phyloP scores from a whole-genome alignment of 768 basidiomycete genomes.

The Clavulina sp. region DNA sequence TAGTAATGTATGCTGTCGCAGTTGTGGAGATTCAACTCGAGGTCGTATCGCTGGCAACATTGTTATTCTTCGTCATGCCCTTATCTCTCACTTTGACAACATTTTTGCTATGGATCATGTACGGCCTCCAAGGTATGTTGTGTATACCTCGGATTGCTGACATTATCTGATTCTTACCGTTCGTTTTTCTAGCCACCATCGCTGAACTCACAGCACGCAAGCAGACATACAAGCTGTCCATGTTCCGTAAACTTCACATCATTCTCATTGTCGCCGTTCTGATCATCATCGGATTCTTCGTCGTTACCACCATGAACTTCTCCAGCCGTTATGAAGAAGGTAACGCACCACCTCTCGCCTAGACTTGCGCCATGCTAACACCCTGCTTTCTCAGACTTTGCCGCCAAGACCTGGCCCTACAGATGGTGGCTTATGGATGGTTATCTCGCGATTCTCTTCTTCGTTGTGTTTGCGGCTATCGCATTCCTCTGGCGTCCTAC shows the following conservation, averaged over 20 bases:
- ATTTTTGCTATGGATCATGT: conserved; percentile 92
- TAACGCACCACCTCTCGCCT: conserved; percentile 17
- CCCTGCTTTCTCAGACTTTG: conserved; percentile 44
- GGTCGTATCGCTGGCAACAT: conserved; percentile 66
- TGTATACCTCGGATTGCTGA: conserved; percentile 3
- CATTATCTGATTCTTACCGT: background rate
- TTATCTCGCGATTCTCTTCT: conserved; percentile 78
- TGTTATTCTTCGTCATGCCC: conserved; percentile 84
- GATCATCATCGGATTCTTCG: conserved; percentile 76
- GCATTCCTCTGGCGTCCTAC: conserved; percentile 89
- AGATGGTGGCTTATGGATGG: conserved; percentile 97
- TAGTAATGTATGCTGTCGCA: conserved; percentile 84
- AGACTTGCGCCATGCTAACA: background rate
- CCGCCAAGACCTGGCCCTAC: conserved; percentile 72
- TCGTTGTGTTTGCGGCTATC: conserved; percentile 60
- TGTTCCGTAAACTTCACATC: conserved; percentile 77
- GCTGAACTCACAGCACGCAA: conserved; percentile 69
- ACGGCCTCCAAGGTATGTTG: conserved; percentile 41
- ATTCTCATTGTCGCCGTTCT: conserved; percentile 70
- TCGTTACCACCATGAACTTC: conserved; percentile 81
- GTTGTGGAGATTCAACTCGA: conserved; percentile 88
- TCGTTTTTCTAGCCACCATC: conserved; percentile 53
- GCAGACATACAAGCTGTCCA: conserved; percentile 66
- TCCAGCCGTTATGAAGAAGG: conserved; percentile 85
- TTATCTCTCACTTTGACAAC: conserved; percentile 89